Evolutionary conservation across 768 basidiomycete genomes (phyloP).

Genomic region (Erythrobasidium yunnanense): DNA sequence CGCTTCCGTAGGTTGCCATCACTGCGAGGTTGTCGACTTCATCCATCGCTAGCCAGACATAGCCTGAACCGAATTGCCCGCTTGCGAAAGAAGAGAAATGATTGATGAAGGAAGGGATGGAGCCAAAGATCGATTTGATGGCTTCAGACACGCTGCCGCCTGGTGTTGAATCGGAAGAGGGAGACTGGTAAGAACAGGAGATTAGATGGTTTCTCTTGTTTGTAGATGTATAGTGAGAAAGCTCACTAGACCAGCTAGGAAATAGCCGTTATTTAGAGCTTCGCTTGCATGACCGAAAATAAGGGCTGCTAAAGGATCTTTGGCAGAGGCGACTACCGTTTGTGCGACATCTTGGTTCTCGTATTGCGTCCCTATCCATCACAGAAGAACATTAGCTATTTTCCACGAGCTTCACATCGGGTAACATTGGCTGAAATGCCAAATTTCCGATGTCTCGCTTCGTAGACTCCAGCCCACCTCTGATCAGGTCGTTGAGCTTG

Average conservation of each 20-base stretch:
- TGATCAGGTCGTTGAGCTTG: constrained; percentile 62
- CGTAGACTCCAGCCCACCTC: too few relatives aligned
- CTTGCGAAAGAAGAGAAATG: constrained; percentile 62
- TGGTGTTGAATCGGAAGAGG: neutral
- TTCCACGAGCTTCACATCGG: neutral
- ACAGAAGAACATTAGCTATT: constrained; percentile 51
- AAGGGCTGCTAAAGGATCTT: constrained; percentile 52
- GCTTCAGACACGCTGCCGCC: neutral
- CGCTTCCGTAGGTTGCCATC: constrained; percentile 75
- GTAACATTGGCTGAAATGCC: too few relatives aligned
- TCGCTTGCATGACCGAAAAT: constrained; percentile 84
- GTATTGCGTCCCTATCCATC: constrained; percentile 49
- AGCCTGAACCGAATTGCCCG: constrained; percentile 70
- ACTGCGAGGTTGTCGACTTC: constrained; percentile 54
- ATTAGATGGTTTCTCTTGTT: too few relatives aligned
- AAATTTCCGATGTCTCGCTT: too few relatives aligned
- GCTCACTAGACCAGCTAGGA: constrained; percentile 75
- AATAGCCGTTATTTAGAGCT: constrained; percentile 90
- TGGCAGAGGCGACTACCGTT: constrained; percentile 59
- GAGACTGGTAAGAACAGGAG: too few relatives aligned
- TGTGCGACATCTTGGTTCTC: constrained; percentile 55
- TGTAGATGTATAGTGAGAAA: too few relatives aligned
- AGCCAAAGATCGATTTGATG: constrained; percentile 47
- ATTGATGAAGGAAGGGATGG: constrained; percentile 59
- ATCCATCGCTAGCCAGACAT: constrained; percentile 79